Evolutionary conservation across 768 basidiomycete species (phyloP).

Genomic region (Boletus insuetus): DNA sequence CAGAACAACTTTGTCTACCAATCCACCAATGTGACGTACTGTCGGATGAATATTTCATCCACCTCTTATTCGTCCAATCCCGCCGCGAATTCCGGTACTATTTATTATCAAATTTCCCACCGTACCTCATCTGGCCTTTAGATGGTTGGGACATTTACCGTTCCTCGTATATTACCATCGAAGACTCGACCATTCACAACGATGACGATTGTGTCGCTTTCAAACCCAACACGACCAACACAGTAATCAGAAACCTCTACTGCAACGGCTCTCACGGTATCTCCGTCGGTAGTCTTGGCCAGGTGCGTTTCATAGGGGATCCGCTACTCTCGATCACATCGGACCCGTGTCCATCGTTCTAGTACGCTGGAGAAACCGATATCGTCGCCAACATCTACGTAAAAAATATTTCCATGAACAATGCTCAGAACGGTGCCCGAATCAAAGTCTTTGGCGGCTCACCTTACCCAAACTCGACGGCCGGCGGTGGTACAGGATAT

Average conservation of each 20-base stretch:
- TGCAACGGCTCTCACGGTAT: constrained; percentile 42
- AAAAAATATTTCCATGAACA: constrained; percentile 42
- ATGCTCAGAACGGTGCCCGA: constrained; percentile 48
- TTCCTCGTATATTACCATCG: constrained; percentile 33
- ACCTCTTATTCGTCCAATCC: constrained; percentile 36
- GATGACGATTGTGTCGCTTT: constrained; percentile 40
- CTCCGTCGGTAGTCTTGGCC: constrained; percentile 49
- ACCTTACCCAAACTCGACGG: constrained; percentile 36
- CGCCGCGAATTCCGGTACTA: constrained; percentile 34
- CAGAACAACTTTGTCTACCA: constrained; percentile 42
- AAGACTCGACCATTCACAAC: constrained; percentile 39
- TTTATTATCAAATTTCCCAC: not conserved
- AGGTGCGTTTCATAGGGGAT: constrained; percentile 17
- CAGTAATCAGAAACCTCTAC: constrained; percentile 39
- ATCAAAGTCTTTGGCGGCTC: constrained; percentile 52
- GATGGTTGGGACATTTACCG: constrained; percentile 54
- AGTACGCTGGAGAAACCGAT: constrained; percentile 40
- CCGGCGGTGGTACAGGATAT: constrained; percentile 44
- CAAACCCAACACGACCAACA: constrained; percentile 36
- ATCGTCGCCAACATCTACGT: constrained; percentile 45
- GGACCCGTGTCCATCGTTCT: not conserved
- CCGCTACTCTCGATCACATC: not conserved
- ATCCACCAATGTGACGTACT: constrained; percentile 41
- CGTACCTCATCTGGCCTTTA: not conserved
- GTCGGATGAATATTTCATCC: constrained; percentile 35